phyloP scores from a whole-genome alignment of 495 filamentous ascomycete genomes.

The Lasiosphaeria ovina region DNA sequence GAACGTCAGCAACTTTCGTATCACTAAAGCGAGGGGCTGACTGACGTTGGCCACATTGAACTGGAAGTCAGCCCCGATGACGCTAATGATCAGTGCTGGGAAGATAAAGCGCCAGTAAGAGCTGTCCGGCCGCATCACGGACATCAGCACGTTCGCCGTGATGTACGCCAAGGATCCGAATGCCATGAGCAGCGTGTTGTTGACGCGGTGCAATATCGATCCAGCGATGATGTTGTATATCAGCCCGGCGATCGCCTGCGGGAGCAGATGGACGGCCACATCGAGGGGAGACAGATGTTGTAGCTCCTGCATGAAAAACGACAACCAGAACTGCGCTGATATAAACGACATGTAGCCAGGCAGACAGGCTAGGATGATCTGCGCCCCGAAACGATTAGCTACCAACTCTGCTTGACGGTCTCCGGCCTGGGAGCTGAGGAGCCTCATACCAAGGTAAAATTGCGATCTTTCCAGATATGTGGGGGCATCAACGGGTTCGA shows the following conservation, averaged over 20 bases:
- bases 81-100: constrained; percentile 50
- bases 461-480: constrained; percentile 52
- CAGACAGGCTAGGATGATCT: constrained; percentile 51
- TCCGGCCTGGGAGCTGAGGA: not conserved
- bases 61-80: constrained; percentile 59
- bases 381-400: constrained; percentile 20
- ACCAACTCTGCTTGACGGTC: constrained; percentile 4
- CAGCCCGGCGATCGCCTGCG: constrained; percentile 53
- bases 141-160: constrained; percentile 43
- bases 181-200: constrained; percentile 48
- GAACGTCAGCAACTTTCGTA: not conserved
- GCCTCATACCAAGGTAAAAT: constrained; percentile 51
- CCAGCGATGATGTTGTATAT: constrained; percentile 50
- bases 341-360: constrained; percentile 55
- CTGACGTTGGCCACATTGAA: constrained; percentile 62
- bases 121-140: constrained; percentile 35
- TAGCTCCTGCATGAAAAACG: constrained; percentile 56
- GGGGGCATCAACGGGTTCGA: constrained; percentile 55
- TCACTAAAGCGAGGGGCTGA: constrained; percentile 2
- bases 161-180: constrained; percentile 47
- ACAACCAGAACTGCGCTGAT: constrained; percentile 50
- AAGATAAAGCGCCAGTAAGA: constrained; percentile 60
- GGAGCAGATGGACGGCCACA: constrained; percentile 56
- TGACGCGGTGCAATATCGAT: constrained; percentile 48
- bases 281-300: constrained; percentile 46